A percentile compares a stretch with the other conserved stretches of the same genome.
These are phyloP conservation scores for Acacia concinna DNA, from an alignment of 331 rosid genomes.

Conservation along the genomic window DNA sequence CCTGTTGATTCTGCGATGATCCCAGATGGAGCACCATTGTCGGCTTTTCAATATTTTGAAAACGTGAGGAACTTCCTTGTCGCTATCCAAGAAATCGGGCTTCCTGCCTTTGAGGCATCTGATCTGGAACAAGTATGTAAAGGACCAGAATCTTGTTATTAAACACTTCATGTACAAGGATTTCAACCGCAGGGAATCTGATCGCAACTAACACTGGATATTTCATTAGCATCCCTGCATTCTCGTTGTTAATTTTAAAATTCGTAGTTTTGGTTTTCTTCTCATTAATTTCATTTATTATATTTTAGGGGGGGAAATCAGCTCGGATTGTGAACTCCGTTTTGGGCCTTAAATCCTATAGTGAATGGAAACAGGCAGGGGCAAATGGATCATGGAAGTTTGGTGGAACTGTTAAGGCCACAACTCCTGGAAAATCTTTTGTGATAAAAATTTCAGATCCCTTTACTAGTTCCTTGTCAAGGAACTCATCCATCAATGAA, in stretches of 20 bases:
- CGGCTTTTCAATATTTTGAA: conserved; percentile 97
- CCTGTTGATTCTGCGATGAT: conserved; percentile 80
- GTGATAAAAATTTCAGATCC: conserved; percentile 87
- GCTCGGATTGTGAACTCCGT: conserved; percentile 80
- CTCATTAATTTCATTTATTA: conserved; percentile 18
- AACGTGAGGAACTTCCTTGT: conserved; percentile 91
- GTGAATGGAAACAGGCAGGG: conserved; percentile 84
- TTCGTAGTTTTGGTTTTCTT: conserved; percentile 3
- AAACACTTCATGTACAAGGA: background rate
- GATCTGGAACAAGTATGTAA: conserved; percentile 93
- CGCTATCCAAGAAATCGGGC: conserved; percentile 84
- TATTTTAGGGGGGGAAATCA: conserved; percentile 84
- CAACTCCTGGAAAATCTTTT: conserved; percentile 56
- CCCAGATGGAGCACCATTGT: conserved; percentile 92
- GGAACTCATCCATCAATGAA: conserved; percentile 67
- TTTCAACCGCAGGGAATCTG: conserved; percentile 14
- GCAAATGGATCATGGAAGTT: conserved; percentile 85
- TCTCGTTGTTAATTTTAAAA: conserved; percentile 2
- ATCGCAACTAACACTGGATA: conserved; percentile 1
- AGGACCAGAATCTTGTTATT: conserved; percentile 1
- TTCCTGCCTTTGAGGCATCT: conserved; percentile 95
- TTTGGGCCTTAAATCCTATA: conserved; percentile 79
- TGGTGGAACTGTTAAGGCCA: conserved; percentile 79
- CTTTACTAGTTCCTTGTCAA: conserved; percentile 74
- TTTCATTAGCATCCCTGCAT: background rate